Conservation (phyloP, 306 rosid species). For the Medicago lupulina region DNA sequence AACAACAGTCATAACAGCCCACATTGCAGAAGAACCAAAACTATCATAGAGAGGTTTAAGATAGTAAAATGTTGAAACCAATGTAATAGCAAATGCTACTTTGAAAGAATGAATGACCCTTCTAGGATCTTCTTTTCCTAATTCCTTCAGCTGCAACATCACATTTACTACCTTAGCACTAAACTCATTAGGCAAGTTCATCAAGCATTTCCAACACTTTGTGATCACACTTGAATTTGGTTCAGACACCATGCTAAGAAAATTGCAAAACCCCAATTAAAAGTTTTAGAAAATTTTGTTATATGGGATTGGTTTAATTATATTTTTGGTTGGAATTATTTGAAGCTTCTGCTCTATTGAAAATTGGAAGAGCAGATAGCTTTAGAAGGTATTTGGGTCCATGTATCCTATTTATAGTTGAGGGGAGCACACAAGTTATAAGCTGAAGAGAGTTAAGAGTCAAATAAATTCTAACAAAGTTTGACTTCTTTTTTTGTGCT, state of each 20-base stretch:
- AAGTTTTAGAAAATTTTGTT: background rate
- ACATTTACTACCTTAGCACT: background rate
- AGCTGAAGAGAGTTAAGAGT: background rate
- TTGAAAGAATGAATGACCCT: slow-evolving; percentile 50
- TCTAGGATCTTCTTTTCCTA: slow-evolving; percentile 60
- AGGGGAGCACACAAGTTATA: background rate
- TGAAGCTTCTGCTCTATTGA: background rate
- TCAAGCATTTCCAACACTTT: slow-evolving; percentile 9
- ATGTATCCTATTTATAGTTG: slow-evolving; percentile 13
- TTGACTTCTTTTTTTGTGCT: background rate
- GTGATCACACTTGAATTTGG: background rate
- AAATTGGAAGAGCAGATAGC: background rate
- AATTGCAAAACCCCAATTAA: background rate
- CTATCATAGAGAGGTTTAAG: slow-evolving; percentile 38
- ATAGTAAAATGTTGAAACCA: slow-evolving; percentile 45
- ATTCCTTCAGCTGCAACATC: slow-evolving; percentile 41
- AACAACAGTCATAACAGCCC: slow-evolving; percentile 52
- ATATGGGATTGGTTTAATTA: background rate
- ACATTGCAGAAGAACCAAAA: slow-evolving; percentile 45
- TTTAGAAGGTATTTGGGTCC: background rate
- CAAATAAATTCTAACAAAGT: background rate
- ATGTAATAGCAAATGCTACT: slow-evolving; percentile 49
- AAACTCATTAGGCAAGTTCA: background rate
- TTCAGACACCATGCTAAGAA: slow-evolving; percentile 31
- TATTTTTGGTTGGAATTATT: background rate